Conservation (phyloP, 768 basidiomycete genomes). For the Boletus huronensis region DNA sequence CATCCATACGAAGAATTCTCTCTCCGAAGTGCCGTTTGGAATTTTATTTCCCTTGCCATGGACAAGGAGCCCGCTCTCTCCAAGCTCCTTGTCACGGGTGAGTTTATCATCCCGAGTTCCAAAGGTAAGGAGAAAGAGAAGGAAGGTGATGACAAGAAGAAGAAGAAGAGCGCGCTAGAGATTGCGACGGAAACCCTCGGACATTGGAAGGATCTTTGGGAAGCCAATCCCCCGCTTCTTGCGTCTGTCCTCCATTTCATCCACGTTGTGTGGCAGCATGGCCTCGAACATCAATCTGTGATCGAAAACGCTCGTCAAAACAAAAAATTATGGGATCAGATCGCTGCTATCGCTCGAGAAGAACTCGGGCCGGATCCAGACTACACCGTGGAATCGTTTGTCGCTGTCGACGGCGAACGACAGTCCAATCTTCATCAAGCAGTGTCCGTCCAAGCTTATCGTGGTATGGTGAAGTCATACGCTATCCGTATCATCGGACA, state of each 20-base stretch:
- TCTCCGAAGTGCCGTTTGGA: slow-evolving; percentile 77
- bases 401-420: slow-evolving; percentile 33
- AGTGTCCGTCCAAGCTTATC: slow-evolving; percentile 63
- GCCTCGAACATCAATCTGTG: slow-evolving; percentile 62
- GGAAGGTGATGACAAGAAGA: slow-evolving; percentile 28
- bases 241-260: slow-evolving; percentile 73
- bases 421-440: slow-evolving; percentile 60
- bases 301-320: slow-evolving; percentile 57
- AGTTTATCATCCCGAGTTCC: slow-evolving; percentile 49
- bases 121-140: slow-evolving; percentile 39
- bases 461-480: slow-evolving; percentile 66
- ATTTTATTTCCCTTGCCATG: slow-evolving; percentile 74
- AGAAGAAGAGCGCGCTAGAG: slow-evolving; percentile 56
- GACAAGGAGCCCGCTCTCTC: slow-evolving; percentile 86
- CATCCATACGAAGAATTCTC: slow-evolving; percentile 77
- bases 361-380: slow-evolving; percentile 76
- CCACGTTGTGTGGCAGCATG: slow-evolving; percentile 76
- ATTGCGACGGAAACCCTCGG: slow-evolving; percentile 64
- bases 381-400: slow-evolving; percentile 51
- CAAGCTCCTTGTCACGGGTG: slow-evolving; percentile 72
- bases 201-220: slow-evolving; percentile 74
- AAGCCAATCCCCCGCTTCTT: slow-evolving; percentile 71
- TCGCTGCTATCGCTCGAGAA: slow-evolving; percentile 58
- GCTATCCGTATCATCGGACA: slow-evolving; percentile 71
- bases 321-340: slow-evolving; percentile 64